Evolutionary conservation across 805 yeast genomes (phyloP).

Genomic region (Candida sithepensis): DNA sequence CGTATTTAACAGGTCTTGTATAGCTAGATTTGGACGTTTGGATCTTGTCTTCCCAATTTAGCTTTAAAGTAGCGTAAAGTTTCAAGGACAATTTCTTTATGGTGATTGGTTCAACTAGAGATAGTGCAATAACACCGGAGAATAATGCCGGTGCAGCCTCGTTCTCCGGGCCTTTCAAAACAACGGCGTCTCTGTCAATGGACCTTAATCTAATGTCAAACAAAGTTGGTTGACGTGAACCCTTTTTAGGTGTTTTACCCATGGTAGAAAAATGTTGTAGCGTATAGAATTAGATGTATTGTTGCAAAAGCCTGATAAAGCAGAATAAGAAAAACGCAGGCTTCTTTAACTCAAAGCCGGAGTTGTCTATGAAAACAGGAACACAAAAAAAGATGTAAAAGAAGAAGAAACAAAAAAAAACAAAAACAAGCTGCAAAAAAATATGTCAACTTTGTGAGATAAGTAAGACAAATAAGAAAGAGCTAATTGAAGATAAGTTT

Average conservation of each 20-base stretch:
- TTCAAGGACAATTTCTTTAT: constrained; percentile 63
- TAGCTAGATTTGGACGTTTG: constrained; percentile 38
- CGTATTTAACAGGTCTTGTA: constrained; percentile 48
- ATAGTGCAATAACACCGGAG: constrained; percentile 73
- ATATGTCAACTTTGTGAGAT: too few species aligned
- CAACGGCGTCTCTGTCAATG: constrained; percentile 71
- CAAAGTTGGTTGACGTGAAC: constrained; percentile 28
- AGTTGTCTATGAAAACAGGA: too few species aligned
- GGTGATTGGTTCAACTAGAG: constrained; percentile 70
- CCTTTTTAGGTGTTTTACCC: constrained; percentile 22
- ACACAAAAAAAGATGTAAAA: too few species aligned
- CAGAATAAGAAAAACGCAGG: too few species aligned
- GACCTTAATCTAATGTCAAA: constrained; percentile 57
- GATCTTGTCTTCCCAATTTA: constrained; percentile 59
- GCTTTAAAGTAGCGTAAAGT: constrained; percentile 61
- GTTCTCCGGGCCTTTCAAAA: constrained; percentile 72
- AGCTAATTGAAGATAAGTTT: too few species aligned
- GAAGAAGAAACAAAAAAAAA: too few species aligned
- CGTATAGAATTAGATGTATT: too few species aligned
- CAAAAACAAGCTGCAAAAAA: too few species aligned
- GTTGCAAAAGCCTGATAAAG: too few species aligned
- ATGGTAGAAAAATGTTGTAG: too few species aligned
- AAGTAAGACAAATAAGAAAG: too few species aligned
- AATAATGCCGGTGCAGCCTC: constrained; percentile 77
- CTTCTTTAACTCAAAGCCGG: too few species aligned